Conservation (phyloP, 2,329 filamentous ascomycete genomes). For the Colletotrichum costaricense region DNA sequence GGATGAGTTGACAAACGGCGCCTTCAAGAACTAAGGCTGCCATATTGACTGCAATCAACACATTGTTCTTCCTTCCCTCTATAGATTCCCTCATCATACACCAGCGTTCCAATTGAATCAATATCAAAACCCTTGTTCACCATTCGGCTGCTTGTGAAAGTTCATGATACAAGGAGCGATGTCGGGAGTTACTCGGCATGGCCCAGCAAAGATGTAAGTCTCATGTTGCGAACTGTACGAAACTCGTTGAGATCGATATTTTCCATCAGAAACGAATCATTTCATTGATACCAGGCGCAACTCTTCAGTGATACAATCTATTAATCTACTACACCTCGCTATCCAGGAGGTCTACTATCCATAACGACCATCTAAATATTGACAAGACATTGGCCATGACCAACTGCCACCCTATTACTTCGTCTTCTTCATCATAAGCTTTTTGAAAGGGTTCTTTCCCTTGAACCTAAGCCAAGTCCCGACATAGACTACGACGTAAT, state of each 20-base stretch:
- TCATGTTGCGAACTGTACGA: too few relatives aligned
- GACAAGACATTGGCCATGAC: not conserved
- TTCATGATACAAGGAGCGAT: too few relatives aligned
- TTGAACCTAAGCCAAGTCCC: conserved; percentile 53
- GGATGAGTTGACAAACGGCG: conserved; percentile 29
- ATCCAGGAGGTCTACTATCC: not conserved
- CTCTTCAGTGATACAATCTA: too few relatives aligned
- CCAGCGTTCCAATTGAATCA: not conserved
- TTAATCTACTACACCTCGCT: too few relatives aligned
- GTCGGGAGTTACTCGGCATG: too few relatives aligned
- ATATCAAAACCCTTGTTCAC: not conserved
- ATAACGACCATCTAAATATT: not conserved
- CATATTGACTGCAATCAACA: not conserved
- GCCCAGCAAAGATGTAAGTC: too few relatives aligned
- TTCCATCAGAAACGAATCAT: too few relatives aligned
- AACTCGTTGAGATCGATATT: too few relatives aligned
- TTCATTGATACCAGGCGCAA: too few relatives aligned
- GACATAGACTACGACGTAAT: conserved; percentile 58
- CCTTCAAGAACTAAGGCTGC: conserved; percentile 27
- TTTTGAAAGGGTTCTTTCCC: conserved; percentile 51
- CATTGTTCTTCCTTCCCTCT: not conserved
- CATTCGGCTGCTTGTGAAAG: too few relatives aligned
- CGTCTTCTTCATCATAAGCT: conserved; percentile 43
- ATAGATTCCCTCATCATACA: not conserved
- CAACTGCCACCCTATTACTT: conserved; percentile 39